A percentile compares a stretch with the other conserved stretches of the same genome.
Conservation (phyloP, 495 filamentous ascomycete species). For the Neurospora sp. region DNA sequence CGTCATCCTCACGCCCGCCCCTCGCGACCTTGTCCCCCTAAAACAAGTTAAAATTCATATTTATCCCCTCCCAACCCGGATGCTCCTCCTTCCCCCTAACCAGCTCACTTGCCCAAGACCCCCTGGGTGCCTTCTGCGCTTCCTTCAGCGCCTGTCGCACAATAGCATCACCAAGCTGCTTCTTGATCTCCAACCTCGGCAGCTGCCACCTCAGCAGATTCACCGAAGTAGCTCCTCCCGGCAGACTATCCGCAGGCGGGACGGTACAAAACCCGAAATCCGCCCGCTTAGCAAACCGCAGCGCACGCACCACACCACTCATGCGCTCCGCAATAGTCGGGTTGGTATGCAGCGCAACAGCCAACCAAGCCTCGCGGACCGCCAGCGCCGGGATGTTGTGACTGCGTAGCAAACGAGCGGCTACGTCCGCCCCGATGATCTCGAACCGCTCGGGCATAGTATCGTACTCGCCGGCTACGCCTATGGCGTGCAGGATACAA, state of each 20-base stretch:
- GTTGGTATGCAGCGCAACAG: slow-evolving; percentile 35
- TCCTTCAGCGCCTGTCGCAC: slow-evolving; percentile 29
- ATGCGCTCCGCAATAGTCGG: slow-evolving; percentile 37
- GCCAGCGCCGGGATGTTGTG: slow-evolving; percentile 19
- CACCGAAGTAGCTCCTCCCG: slow-evolving; percentile 3
- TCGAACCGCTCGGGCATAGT: slow-evolving; percentile 34
- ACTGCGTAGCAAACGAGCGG: slow-evolving; percentile 18
- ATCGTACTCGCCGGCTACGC: slow-evolving; percentile 26
- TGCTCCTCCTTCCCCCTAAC: slow-evolving; percentile 20
- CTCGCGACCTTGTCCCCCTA: too few species aligned
- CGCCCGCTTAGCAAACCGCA: slow-evolving; percentile 27
- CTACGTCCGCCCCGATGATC: slow-evolving; percentile 36
- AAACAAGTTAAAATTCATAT: slow-evolving; percentile 28
- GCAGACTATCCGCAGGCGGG: slow-evolving; percentile 1
- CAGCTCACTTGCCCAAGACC: slow-evolving; percentile 25
- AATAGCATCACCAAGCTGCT: slow-evolving; percentile 37
- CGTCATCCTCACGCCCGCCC: too few species aligned
- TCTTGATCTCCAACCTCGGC: slow-evolving; percentile 32
- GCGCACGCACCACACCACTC: slow-evolving; percentile 21
- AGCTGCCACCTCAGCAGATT: slow-evolving; percentile 19
- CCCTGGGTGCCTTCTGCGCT: slow-evolving; percentile 30
- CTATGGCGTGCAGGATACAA: slow-evolving; percentile 39
- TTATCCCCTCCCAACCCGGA: slow-evolving; percentile 26
- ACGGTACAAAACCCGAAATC: slow-evolving; percentile 29
- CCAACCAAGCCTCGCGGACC: slow-evolving; percentile 34